Percentiles rank a stretch among this genome's conserved stretches.
These are phyloP conservation scores for Taphrina pruni DNA, from an alignment of 1,139 yeast genomes.

Conservation along the genomic window DNA sequence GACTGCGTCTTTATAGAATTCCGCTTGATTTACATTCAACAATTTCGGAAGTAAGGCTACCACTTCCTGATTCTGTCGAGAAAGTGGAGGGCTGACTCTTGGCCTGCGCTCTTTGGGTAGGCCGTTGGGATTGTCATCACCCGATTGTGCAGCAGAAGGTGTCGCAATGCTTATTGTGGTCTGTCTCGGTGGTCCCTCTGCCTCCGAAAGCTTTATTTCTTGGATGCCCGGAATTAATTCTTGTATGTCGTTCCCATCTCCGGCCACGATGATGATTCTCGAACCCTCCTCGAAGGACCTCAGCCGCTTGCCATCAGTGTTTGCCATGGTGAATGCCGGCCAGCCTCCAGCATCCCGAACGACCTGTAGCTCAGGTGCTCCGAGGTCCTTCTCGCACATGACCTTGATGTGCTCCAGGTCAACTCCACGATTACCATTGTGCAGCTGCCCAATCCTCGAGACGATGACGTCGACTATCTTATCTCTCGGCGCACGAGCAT, in stretches of 20 bases:
- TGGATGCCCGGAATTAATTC: neutral
- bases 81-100: constrained; percentile 1
- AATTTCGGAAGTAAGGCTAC: constrained; percentile 5
- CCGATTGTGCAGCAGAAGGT: neutral
- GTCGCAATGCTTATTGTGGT: neutral
- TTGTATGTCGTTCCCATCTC: neutral
- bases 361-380: neutral
- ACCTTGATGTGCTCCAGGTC: constrained; percentile 12
- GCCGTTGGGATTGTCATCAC: neutral
- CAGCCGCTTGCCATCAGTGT: neutral
- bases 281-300: constrained; percentile 2
- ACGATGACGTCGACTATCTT: neutral
- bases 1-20: constrained; percentile 22
- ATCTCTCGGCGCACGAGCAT: neutral
- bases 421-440: constrained; percentile 10
- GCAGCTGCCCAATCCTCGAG: neutral
- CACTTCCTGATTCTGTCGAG: constrained; percentile 12
- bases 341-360: constrained; percentile 1
- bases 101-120: neutral
- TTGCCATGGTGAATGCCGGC: constrained; percentile 1
- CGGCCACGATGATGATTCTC: neutral
- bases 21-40: neutral
- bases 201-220: constrained; percentile 1
- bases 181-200: neutral
- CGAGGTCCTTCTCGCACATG: constrained; percentile 6